Base-by-base conservation (phyloP, 345 rosid genomes). In the Raphanus sativus region DNA sequence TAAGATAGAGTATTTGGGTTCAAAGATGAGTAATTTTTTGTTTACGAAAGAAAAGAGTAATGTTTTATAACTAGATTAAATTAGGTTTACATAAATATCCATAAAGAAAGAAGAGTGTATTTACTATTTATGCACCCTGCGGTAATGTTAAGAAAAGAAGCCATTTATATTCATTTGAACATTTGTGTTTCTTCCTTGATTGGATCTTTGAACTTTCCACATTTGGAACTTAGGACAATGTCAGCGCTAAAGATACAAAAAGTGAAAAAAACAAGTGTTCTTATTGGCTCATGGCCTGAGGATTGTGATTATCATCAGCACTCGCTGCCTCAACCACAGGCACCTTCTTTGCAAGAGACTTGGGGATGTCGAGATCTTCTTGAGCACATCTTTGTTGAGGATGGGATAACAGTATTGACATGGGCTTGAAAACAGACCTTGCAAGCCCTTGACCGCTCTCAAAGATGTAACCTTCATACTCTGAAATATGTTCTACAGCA, bases 311-410 rank as follows among this genome's bases (percentile, higher is more conserved):
- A 61, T 88, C 97, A 54, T 89, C 88, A 36, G 74, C 80, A 61
- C 71, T 86, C 7, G 78, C 54, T 2, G 91, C 65, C 32, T 92
- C 98, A 67, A 81, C 40, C 29, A 80, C 80, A 32, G 83, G 79
- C 5, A 85, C 61, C 70, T 90, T 92, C 88, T 89, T 94, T 28
- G 71, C 52, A 26, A 92, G 90, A 56, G 94, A 83, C 85, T 81
- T 90, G 70, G 98, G 98, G 73, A 88, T 81, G 78, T 90, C 95
- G 7, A 88, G 45, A 75, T 84, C 87, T 3, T 94, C 97, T 77
- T 90, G 98, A 11, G 88, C 42, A 74, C 91, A 86, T 24, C 97
- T 91, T 60, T 94, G 98, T 67, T 94, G 98, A 70, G 97, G 98
- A 73, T 94, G 98, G 1, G 88, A 74, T 69, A 94, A 76, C 73